Percentiles rank a stretch among this genome's conserved stretches.
Evolutionary conservation across 2,329 filamentous ascomycete species (phyloP).

Genomic region (Monosporascus ibericus): DNA sequence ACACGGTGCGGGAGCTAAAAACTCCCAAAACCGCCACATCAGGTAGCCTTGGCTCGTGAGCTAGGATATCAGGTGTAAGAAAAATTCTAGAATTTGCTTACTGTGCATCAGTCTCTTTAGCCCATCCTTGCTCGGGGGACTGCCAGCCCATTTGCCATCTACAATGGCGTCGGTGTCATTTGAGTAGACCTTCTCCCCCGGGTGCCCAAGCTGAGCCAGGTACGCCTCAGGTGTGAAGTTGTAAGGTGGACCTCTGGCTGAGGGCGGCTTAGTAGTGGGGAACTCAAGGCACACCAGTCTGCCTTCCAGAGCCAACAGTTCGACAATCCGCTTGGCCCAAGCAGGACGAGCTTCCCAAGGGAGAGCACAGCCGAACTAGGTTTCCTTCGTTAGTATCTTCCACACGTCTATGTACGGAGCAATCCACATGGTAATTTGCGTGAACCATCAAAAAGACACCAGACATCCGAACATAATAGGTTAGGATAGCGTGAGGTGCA

Average conservation of each 20-base stretch:
- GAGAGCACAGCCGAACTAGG: conserved; percentile 2
- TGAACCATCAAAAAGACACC: too few species aligned
- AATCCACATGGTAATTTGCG: too few species aligned
- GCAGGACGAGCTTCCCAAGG: conserved; percentile 14
- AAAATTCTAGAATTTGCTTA: too few species aligned
- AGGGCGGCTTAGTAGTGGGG: conserved; percentile 28
- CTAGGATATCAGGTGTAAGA: too few species aligned
- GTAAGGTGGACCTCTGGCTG: neutral
- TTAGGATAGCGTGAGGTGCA: conserved; percentile 16
- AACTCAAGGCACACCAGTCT: conserved; percentile 34
- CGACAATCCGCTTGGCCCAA: conserved; percentile 23
- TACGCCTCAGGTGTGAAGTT: neutral
- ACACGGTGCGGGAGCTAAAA: too few species aligned
- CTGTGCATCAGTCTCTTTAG: neutral
- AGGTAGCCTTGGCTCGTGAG: too few species aligned
- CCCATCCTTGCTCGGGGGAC: neutral
- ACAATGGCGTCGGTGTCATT: neutral
- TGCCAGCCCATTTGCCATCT: neutral
- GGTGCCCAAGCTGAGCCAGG: neutral
- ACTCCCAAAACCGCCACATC: too few species aligned
- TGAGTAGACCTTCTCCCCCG: neutral
- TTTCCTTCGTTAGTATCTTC: neutral
- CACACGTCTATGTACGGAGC: neutral
- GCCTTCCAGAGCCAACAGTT: conserved; percentile 23
- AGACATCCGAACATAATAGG: conserved; percentile 20